Evolutionary conservation across 345 rosid genomes (phyloP).

Genomic region (Trapa bicornis): DNA sequence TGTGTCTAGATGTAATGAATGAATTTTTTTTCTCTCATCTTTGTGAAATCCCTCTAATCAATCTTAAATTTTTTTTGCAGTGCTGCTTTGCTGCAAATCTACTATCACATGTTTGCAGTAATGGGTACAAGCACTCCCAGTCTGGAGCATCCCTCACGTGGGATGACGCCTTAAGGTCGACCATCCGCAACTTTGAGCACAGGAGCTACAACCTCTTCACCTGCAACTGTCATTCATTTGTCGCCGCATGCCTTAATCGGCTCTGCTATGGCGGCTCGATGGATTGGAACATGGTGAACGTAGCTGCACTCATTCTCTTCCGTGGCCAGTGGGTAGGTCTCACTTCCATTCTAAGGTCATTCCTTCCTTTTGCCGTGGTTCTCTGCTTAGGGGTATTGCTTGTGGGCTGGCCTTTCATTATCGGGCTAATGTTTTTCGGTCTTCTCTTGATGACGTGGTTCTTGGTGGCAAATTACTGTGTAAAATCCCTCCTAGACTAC

Average conservation of each 20-base stretch:
- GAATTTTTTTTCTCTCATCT: neutral
- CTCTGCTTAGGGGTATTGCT: conserved; percentile 35
- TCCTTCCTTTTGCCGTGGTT: conserved; percentile 60
- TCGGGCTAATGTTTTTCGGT: conserved; percentile 56
- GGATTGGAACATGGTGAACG: conserved; percentile 85
- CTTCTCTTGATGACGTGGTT: conserved; percentile 62
- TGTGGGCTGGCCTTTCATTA: conserved; percentile 75
- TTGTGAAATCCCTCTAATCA: neutral
- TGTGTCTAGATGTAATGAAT: neutral
- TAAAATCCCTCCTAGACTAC: conserved; percentile 40
- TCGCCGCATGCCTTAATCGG: conserved; percentile 66
- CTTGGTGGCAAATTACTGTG: conserved; percentile 49
- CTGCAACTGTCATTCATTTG: conserved; percentile 84
- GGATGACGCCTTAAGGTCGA: conserved; percentile 60
- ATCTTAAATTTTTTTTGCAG: conserved; percentile 18
- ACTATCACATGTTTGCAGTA: conserved; percentile 65
- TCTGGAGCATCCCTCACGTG: conserved; percentile 62
- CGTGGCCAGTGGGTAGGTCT: conserved; percentile 59
- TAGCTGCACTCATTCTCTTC: conserved; percentile 41
- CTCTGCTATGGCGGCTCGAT: conserved; percentile 56
- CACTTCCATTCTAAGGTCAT: conserved; percentile 52
- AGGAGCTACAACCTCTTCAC: conserved; percentile 81
- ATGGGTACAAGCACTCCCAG: conserved; percentile 58
- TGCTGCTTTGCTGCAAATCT: conserved; percentile 78
- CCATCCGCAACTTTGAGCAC: conserved; percentile 48